Evolutionary conservation across 441 rosid species (phyloP), one percentile per base, ranked within the genome.

Genomic region (Pelargonium fulgidum): DNA sequence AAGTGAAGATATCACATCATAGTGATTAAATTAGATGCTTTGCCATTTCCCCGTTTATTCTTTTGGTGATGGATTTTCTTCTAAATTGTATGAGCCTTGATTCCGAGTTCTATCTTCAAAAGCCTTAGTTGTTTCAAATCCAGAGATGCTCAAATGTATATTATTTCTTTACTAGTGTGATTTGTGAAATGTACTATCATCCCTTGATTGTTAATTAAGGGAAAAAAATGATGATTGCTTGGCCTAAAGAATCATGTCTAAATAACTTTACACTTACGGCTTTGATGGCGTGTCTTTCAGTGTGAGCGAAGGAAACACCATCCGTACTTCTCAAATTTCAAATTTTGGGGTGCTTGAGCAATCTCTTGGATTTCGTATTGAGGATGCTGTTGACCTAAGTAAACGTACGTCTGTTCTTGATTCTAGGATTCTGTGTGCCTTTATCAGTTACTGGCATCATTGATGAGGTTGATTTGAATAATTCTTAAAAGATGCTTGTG

Each of bases 361-460:
- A 69, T 80, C 87, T 58, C 77, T 83, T 73, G 90, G 85, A 65
- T 78, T 83, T 73, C 84, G 78, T 67, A 69, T 79, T 19, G 87
- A 83, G 75, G 81, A 82, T 77, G 85, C 85, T 65, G 75, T 83
- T 77, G 84, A 85, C 70, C 84, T 81, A 48, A 67, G 83, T 74
- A 77, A 85, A 78, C 79, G 89, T 85, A 83, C 67, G 86, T 65
- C 16, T 16, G 74, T 36, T 7, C 10, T 58, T 58, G 12, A 58
- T 58, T 58, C 20, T 36, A 8, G 14, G 67, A 10, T 10, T 6
- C 9, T 42, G 20, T 75, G 11, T 69, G 13, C 44, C 58, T 24
- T 29, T n/a, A 50, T n/a, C 11, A n/a, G 12, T 4, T 20, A 68
- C 3, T 1, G 65, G 54, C 48, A 65, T 72, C 63, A 58, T 2